phyloP scores from a whole-genome alignment of 1,284 basidiomycete genomes.

The Phellopilus nigrolimitatus region DNA sequence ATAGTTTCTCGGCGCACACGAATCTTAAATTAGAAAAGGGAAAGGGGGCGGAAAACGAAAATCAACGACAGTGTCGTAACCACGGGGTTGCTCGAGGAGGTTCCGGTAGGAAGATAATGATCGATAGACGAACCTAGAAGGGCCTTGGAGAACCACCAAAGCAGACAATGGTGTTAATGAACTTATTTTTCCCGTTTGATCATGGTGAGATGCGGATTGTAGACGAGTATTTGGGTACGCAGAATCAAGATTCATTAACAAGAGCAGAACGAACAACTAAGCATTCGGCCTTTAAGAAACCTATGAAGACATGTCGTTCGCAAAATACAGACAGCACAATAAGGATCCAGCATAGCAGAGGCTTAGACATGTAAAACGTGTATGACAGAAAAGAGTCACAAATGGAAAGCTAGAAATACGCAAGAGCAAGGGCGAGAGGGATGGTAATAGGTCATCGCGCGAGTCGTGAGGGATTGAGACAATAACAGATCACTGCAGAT shows the following conservation, averaged over 20 bases:
- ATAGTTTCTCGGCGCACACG: constrained; percentile 31
- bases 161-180: constrained; percentile 10
- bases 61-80: no score
- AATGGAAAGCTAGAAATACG: constrained; percentile 15
- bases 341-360: constrained; percentile 5
- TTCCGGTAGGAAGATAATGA: constrained; percentile 1
- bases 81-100: neutral
- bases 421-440: constrained; percentile 7
- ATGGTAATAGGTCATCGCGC: constrained; percentile 6
- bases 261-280: constrained; percentile 15
- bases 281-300: constrained; percentile 15
- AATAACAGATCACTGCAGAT: constrained; percentile 10
- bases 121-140: constrained; percentile 3
- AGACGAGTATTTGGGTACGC: constrained; percentile 10
- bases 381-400: constrained; percentile 1
- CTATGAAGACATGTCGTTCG: constrained; percentile 18
- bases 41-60: constrained; percentile 1
- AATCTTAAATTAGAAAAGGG: constrained; percentile 6
- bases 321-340: constrained; percentile 13
- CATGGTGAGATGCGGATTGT: neutral
- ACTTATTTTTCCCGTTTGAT: constrained; percentile 8
- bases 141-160: neutral
- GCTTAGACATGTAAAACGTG: constrained; percentile 9
- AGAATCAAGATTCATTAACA: constrained; percentile 4
- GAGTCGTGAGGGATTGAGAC: constrained; percentile 11